Conservation (phyloP, 306 rosid genomes). For the Prunus davidiana region DNA sequence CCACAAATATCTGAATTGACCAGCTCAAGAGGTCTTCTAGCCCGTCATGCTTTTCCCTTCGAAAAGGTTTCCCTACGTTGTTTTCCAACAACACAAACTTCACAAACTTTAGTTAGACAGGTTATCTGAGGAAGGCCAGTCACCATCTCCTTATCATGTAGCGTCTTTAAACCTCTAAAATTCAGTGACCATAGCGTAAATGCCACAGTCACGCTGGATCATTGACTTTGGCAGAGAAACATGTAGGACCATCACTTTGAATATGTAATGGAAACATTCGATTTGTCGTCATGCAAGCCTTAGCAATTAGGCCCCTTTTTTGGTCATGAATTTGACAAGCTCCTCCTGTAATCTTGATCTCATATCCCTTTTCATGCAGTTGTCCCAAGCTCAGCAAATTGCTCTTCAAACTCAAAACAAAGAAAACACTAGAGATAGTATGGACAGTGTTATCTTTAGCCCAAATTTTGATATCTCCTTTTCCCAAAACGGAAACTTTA, state of each 20-base stretch:
- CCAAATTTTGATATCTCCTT: not conserved
- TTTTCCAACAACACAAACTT: not conserved
- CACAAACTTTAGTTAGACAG: not conserved
- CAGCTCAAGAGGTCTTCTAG: not conserved
- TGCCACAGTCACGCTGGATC: not conserved
- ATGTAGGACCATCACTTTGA: not conserved
- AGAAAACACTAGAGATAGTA: no score
- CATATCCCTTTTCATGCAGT: not conserved
- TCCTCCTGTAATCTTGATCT: not conserved
- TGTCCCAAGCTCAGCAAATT: no score
- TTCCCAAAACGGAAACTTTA: not conserved
- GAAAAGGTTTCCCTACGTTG: not conserved
- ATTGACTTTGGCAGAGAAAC: not conserved
- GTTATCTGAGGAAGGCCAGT: not conserved
- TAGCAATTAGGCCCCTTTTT: not conserved
- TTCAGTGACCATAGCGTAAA: not conserved
- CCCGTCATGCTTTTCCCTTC: not conserved
- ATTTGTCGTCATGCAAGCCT: not conserved
- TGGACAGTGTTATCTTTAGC: no score
- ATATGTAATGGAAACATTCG: not conserved
- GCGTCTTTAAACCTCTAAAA: not conserved
- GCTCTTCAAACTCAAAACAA: no score
- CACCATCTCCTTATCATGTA: not conserved
- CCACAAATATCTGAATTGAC: not conserved
- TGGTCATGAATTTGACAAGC: not conserved